These are phyloP conservation scores for Medicago ruthenica DNA, from an alignment of 306 rosid species.

Conservation along the genomic window DNA sequence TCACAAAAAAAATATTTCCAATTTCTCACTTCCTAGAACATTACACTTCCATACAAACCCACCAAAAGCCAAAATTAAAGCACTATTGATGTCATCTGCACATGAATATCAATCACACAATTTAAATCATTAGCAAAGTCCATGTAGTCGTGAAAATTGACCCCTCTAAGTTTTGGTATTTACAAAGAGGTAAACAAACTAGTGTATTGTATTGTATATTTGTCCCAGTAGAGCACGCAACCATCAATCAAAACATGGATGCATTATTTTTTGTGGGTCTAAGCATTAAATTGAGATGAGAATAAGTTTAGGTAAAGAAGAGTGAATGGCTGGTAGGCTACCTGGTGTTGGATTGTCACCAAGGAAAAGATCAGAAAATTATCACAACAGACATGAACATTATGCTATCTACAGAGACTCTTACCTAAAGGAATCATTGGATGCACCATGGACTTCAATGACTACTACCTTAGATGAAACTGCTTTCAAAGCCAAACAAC, in stretches of 20 bases:
- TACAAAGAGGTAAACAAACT: constrained; percentile 30
- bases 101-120: constrained; percentile 19
- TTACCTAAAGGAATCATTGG: constrained; percentile 30
- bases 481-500: constrained; percentile 52
- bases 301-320: background rate
- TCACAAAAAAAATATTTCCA: background rate
- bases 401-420: background rate
- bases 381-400: background rate
- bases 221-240: constrained; percentile 7
- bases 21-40: background rate
- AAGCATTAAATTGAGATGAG: constrained; percentile 34
- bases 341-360: constrained; percentile 63
- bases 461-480: constrained; percentile 51
- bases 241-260: constrained; percentile 4
- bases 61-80: constrained; percentile 32
- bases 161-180: constrained; percentile 13
- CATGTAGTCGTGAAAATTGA: background rate
- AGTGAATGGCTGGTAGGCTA: constrained; percentile 60
- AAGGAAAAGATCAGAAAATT: constrained; percentile 41
- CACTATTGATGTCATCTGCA: constrained; percentile 35
- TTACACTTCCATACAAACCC: background rate
- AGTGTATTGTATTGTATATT: background rate
- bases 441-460: constrained; percentile 22
- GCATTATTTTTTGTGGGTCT: constrained; percentile 35
- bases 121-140: constrained; percentile 11